Base-by-base conservation (phyloP, 2,329 filamentous ascomycete genomes). In the Chrysosporium queenslandicum region DNA sequence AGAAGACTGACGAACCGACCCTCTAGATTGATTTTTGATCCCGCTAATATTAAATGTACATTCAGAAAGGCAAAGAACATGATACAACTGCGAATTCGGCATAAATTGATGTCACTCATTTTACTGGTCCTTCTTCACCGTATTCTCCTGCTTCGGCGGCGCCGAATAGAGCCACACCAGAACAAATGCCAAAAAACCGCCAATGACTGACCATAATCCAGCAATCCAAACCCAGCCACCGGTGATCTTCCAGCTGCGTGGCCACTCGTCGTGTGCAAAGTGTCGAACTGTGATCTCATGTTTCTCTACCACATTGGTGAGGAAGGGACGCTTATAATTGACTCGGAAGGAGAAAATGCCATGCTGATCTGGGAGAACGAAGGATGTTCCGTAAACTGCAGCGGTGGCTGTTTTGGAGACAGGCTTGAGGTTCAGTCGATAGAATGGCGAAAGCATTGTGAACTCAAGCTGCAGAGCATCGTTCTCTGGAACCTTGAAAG, bases 311-410 rank as follows among this genome's bases (percentile, higher is more conserved):
- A 98, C 68, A 67, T 83, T 85, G 63, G 82, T 92, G 60, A 94
- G 72, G 76, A 96, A 94, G 1, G 91, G 89, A 5, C 92, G 83
- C 77, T 94, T 94, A 78, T 97, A 96, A 77, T 96, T 94, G 70
- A 97, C 79, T 66, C 84, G 82, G 79, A 98, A 97, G 74, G 94
- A 94, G 79, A 97, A 98, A 72, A 98, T 96, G 66, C 92, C 92
- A 74, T 98, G 92, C 72, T 98, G 92, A 68, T 98, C 92, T 3
- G 92, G 92, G 3, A 91, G 79, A 58, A 77, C 85, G 72, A 98
- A 96, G 21, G 80, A 77, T 42, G 80, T 77, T 57, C 78, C 77
- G 75, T 84, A 98, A 56, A 86, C 77, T 46, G 86, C 83, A 58
- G 82, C 81, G 61, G 87, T 83, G 51, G 76, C 69, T 1, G 82